phyloP scores from a whole-genome alignment of 805 yeast species.

The Schwanniomyces pseudopolymorphus region DNA sequence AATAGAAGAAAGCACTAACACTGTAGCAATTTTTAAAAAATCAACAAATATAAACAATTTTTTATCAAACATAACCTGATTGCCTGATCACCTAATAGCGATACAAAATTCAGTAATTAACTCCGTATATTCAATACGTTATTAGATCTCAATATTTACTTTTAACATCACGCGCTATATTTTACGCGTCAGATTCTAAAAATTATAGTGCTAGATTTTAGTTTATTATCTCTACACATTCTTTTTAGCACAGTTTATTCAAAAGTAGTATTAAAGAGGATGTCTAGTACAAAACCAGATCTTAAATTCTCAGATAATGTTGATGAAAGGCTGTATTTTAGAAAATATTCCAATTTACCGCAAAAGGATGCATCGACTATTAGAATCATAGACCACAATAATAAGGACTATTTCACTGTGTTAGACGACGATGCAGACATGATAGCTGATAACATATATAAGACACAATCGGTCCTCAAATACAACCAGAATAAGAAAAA shows the following conservation, averaged over 20 bases:
- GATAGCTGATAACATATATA: conserved; percentile 82
- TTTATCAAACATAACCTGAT: too few relatives aligned
- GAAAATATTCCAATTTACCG: conserved; percentile 48
- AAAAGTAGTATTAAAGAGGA: conserved; percentile 6
- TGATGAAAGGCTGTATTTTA: conserved; percentile 43
- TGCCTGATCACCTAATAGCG: too few relatives aligned
- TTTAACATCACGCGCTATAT: too few relatives aligned
- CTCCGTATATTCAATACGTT: too few relatives aligned
- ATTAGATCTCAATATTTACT: too few relatives aligned
- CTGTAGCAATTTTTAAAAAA: too few relatives aligned
- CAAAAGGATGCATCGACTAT: conserved; percentile 49
- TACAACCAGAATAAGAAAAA: conserved; percentile 41
- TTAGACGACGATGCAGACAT: conserved; percentile 73
- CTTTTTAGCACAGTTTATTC: not conserved
- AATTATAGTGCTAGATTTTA: too few relatives aligned
- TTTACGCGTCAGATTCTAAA: too few relatives aligned
- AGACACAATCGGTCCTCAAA: conserved; percentile 80
- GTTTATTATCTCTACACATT: too few relatives aligned
- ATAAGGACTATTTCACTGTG: conserved; percentile 76
- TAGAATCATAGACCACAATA: conserved; percentile 68
- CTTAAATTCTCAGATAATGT: conserved; percentile 40
- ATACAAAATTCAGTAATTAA: too few relatives aligned
- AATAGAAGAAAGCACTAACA: too few relatives aligned
- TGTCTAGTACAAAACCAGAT: conserved; percentile 44
- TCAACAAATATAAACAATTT: too few relatives aligned